Percentiles rank a stretch among this genome's conserved stretches.
Conservation (phyloP, 805 yeast genomes). For the Kluyveromyces nonfermentans region DNA sequence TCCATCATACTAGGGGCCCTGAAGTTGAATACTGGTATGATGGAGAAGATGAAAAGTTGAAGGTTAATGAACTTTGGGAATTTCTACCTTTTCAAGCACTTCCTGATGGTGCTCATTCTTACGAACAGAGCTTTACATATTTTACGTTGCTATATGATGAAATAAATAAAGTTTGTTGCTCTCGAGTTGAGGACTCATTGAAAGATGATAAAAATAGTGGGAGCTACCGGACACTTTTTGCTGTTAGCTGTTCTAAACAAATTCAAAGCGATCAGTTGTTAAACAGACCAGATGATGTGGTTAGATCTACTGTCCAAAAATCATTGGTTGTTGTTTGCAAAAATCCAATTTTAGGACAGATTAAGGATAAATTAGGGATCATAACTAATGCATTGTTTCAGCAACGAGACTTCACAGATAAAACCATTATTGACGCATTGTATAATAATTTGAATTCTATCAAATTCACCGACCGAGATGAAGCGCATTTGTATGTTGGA, state of each 20-base stretch:
- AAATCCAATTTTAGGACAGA: constrained; percentile 80
- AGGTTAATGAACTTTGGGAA: constrained; percentile 52
- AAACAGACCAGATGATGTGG: constrained; percentile 50
- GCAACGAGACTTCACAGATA: constrained; percentile 70
- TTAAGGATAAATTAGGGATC: constrained; percentile 82
- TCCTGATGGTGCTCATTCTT: constrained; percentile 93
- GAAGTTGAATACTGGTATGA: constrained; percentile 88
- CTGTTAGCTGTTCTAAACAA: constrained; percentile 88
- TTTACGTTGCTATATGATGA: constrained; percentile 75
- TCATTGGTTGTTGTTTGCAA: constrained; percentile 79
- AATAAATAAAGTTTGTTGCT: constrained; percentile 18
- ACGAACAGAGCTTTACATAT: constrained; percentile 86
- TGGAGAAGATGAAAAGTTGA: constrained; percentile 27
- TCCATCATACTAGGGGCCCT: constrained; percentile 90
- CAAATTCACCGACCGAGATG: constrained; percentile 30
- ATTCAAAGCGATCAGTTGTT: constrained; percentile 52
- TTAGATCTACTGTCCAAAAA: constrained; percentile 85
- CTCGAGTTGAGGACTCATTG: constrained; percentile 11
- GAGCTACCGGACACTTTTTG: constrained; percentile 66
- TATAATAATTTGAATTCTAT: constrained; percentile 46
- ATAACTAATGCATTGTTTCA: constrained; percentile 79
- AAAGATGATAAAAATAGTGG: constrained; percentile 10
- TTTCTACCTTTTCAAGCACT: constrained; percentile 87
- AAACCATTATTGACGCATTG: constrained; percentile 53
- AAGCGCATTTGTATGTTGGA: constrained; percentile 62